phyloP scores from a whole-genome alignment of 805 yeast genomes.

The Candida golubevii region DNA sequence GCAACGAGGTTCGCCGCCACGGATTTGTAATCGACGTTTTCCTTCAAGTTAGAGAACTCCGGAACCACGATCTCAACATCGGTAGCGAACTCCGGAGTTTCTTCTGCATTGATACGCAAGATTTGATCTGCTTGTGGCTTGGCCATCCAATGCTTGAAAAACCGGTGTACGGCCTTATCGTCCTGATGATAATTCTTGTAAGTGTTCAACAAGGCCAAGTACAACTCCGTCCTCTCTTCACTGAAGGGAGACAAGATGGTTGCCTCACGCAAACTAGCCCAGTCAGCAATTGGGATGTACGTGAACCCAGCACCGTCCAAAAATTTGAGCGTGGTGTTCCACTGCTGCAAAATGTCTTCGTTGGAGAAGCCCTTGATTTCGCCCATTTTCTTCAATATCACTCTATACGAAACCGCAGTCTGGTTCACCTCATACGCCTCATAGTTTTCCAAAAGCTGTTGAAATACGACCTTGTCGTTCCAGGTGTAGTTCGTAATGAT shows the following conservation, averaged over 20 bases:
- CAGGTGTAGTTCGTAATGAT: conserved; percentile 64
- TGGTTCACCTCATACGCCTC: conserved; percentile 51
- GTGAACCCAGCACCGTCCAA: conserved; percentile 53
- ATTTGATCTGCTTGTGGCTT: conserved; percentile 22
- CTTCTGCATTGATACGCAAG: conserved; percentile 21
- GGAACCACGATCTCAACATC: conserved; percentile 22
- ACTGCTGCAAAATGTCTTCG: conserved; percentile 50
- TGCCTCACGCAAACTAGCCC: conserved; percentile 80
- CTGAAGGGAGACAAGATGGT: conserved; percentile 47
- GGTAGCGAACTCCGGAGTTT: conserved; percentile 14
- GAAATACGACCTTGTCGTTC: conserved; percentile 62
- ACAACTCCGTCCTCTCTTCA: conserved; percentile 34
- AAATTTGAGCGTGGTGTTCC: conserved; percentile 46
- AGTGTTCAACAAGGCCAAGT: conserved; percentile 14
- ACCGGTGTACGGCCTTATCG: conserved; percentile 25
- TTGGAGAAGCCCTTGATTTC: conserved; percentile 48
- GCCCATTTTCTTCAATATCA: conserved; percentile 69
- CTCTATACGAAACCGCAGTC: conserved; percentile 69
- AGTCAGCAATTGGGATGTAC: conserved; percentile 76
- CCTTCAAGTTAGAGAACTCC: conserved; percentile 22
- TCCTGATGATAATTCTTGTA: conserved; percentile 41
- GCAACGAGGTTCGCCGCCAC: conserved; percentile 3
- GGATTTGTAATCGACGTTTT: conserved; percentile 26
- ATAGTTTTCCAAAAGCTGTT: conserved; percentile 59
- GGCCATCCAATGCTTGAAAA: conserved; percentile 28